Conservation (phyloP, 345 rosid species). For the Dovyalis caffra region DNA sequence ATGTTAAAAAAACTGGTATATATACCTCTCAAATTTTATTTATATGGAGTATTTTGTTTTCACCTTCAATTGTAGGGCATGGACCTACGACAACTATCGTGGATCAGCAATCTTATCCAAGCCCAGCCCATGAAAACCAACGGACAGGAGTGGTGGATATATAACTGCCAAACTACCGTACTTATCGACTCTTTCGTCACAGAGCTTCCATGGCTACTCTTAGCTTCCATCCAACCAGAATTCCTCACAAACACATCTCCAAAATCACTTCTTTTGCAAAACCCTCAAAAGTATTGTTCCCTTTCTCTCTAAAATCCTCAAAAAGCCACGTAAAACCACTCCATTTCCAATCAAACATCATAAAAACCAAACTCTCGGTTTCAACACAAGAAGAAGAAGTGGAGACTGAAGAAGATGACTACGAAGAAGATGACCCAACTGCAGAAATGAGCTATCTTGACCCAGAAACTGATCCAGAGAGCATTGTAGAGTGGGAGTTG, state of each 20-base stretch:
- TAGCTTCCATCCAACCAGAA: conserved; percentile 62
- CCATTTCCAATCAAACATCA: conserved; percentile 37
- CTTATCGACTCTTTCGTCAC: conserved; percentile 20
- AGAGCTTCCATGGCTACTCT: conserved; percentile 68
- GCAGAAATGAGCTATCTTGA: conserved; percentile 76
- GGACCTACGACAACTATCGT: neutral
- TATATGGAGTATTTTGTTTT: too few relatives aligned
- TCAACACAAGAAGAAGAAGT: conserved; percentile 55
- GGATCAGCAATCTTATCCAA: neutral
- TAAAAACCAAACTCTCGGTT: conserved; percentile 48
- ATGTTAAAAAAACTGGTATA: too few relatives aligned
- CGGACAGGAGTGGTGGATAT: conserved; percentile 35
- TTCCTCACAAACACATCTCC: conserved; percentile 37
- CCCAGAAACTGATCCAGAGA: conserved; percentile 63
- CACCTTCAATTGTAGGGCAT: neutral
- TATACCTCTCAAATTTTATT: too few relatives aligned
- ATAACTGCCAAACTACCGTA: conserved; percentile 18
- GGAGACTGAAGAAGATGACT: conserved; percentile 14
- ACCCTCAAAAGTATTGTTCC: conserved; percentile 33
- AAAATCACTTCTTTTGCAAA: conserved; percentile 34
- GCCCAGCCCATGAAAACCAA: conserved; percentile 12
- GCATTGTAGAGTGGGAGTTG: conserved; percentile 85
- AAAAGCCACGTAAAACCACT: conserved; percentile 21
- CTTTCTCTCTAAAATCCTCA: conserved; percentile 24
- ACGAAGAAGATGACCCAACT: conserved; percentile 66